Conservation (phyloP, 768 basidiomycete species). For the Russula brevipes region DNA sequence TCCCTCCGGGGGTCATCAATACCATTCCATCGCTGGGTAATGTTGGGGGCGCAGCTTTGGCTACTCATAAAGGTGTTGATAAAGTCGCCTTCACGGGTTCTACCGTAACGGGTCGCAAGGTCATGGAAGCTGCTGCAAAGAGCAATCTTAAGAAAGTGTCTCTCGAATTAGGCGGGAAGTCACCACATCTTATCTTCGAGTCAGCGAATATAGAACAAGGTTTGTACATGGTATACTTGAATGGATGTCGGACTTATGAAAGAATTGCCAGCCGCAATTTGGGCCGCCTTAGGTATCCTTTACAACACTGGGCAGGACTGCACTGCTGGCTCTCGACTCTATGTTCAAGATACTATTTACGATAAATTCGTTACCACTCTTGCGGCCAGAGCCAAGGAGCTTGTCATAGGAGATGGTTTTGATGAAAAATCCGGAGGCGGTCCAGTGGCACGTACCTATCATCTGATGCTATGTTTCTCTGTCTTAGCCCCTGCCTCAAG, state of each 20-base stretch:
- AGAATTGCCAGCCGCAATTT: conserved; percentile 57
- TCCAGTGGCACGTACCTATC: conserved; percentile 58
- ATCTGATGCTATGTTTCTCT: not conserved
- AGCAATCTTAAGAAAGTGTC: conserved; percentile 97
- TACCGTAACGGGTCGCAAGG: conserved; percentile 80
- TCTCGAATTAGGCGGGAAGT: conserved; percentile 92
- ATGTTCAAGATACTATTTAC: conserved; percentile 83
- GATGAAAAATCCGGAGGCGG: conserved; percentile 71
- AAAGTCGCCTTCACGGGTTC: conserved; percentile 96
- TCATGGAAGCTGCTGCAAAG: conserved; percentile 88
- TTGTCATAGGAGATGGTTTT: conserved; percentile 77
- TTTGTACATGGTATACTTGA: conserved; percentile 27
- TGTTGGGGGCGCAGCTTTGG: conserved; percentile 80
- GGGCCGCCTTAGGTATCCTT: conserved; percentile 81
- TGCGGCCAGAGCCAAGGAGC: conserved; percentile 59
- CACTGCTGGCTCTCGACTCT: conserved; percentile 85
- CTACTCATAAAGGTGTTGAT: conserved; percentile 80
- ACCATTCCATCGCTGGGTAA: conserved; percentile 77
- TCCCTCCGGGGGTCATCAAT: conserved; percentile 89
- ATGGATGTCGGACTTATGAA: not conserved
- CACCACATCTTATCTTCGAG: conserved; percentile 83
- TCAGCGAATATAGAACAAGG: conserved; percentile 88
- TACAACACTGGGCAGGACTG: conserved; percentile 94
- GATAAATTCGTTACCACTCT: conserved; percentile 73
- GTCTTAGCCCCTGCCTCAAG: conserved; percentile 33